Conservation (phyloP, 257 asterid species). For the Jaltomata sinuosa region DNA sequence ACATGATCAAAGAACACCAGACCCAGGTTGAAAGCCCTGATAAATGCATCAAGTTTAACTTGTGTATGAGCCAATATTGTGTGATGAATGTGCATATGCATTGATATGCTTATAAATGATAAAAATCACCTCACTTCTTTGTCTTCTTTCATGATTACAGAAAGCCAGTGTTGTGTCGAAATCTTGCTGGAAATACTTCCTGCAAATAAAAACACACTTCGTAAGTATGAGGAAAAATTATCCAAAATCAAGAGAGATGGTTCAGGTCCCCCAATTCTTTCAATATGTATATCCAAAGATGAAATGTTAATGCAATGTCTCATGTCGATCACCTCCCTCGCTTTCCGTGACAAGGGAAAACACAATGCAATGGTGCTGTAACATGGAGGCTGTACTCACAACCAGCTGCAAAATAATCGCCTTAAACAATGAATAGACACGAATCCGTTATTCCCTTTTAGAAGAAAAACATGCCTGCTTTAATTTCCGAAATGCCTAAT, state of each 20-base stretch:
- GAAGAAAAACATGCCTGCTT: background rate
- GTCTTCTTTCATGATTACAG: conserved; percentile 79
- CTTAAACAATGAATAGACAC: background rate
- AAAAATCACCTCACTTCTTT: conserved; percentile 64
- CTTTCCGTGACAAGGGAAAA: background rate
- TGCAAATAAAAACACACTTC: conserved; percentile 22
- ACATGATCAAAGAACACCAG: background rate
- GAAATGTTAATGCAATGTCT: background rate
- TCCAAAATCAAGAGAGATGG: background rate
- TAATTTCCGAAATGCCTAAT: background rate
- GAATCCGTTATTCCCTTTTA: background rate
- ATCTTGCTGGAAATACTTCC: conserved; percentile 80
- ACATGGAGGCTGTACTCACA: background rate
- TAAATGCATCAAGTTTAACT: background rate
- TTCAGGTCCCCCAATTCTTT: background rate
- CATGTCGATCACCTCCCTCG: background rate
- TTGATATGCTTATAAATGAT: background rate
- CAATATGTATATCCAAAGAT: background rate
- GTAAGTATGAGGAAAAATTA: conserved; percentile 3
- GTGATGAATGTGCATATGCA: background rate
- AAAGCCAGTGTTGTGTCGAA: conserved; percentile 91
- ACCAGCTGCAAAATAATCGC: background rate
- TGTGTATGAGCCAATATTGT: background rate
- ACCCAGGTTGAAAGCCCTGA: background rate
- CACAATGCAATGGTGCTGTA: background rate